Percentiles rank a stretch among this genome's conserved stretches.
Evolutionary conservation across 768 basidiomycete species (phyloP).

Genomic region (Rhodotorula kratochvilovae): DNA sequence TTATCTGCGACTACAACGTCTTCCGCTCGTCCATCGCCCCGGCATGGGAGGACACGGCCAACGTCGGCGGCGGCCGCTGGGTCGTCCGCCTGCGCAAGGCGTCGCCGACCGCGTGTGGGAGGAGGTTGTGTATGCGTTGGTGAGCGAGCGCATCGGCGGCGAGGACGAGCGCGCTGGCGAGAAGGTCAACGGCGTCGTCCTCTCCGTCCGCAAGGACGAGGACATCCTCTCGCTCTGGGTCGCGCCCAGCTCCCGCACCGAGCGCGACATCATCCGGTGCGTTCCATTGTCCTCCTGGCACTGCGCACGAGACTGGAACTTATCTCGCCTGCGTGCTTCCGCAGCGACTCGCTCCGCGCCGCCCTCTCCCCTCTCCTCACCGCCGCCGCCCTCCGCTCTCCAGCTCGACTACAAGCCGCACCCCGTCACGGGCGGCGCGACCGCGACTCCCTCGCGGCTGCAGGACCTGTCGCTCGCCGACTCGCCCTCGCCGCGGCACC

Average conservation of each 20-base stretch:
- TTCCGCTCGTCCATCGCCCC: slow-evolving; percentile 83
- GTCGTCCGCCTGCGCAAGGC: slow-evolving; percentile 84
- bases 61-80: slow-evolving; percentile 85
- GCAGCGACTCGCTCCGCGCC: slow-evolving; percentile 27
- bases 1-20: slow-evolving; percentile 72
- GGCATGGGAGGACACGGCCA: slow-evolving; percentile 93
- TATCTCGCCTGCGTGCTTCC: too few species aligned
- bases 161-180: slow-evolving; percentile 23
- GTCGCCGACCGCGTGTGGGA: slow-evolving; percentile 88
- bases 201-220: slow-evolving; percentile 86
- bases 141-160: slow-evolving; percentile 29
- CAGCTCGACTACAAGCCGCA: slow-evolving; percentile 42
- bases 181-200: slow-evolving; percentile 86
- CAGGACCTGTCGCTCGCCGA: not conserved
- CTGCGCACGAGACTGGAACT: not conserved
- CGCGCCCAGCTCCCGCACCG: slow-evolving; percentile 68
- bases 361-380: slow-evolving; percentile 31
- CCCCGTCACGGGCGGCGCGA: slow-evolving; percentile 11
- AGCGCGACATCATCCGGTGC: slow-evolving; percentile 73
- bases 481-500: slow-evolving; percentile 1
- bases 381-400: slow-evolving; percentile 17
- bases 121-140: slow-evolving; percentile 53
- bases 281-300: slow-evolving; percentile 43
- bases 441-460: not conserved
- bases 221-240: slow-evolving; percentile 95